A percentile compares a stretch with the other conserved stretches of the same genome.
phyloP scores from a whole-genome alignment of 257 asterid species.

The Primulina tabacum region DNA sequence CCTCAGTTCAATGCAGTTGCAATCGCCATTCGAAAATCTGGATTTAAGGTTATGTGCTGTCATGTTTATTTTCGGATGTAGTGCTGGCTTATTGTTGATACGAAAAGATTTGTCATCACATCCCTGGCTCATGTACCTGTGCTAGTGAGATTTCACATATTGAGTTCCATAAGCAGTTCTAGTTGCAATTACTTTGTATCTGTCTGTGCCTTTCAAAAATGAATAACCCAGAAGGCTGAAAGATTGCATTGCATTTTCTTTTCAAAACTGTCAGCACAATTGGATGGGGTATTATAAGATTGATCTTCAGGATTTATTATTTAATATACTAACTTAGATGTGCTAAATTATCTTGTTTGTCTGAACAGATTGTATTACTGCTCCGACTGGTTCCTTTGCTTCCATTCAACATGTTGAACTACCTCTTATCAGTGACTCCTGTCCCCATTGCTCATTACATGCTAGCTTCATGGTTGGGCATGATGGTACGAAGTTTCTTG shows the following conservation, averaged over 20 bases:
- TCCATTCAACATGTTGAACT: conserved; percentile 95
- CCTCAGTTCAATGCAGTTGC: conserved; percentile 93
- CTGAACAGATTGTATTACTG: conserved; percentile 78
- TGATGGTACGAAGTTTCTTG: conserved; percentile 65
- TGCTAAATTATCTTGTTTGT: conserved; percentile 24
- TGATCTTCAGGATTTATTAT: conserved; percentile 4
- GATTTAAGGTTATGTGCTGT: conserved; percentile 65
- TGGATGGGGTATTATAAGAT: not conserved
- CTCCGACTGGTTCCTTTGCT: conserved; percentile 93
- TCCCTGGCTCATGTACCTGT: not conserved
- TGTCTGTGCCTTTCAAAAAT: not conserved
- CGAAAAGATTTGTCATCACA: no score
- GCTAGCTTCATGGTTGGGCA: conserved; percentile 98
- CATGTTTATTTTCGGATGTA: conserved; percentile 5
- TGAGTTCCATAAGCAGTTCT: not conserved
- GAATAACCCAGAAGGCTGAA: not conserved
- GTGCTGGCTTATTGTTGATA: conserved; percentile 9
- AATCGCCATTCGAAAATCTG: conserved; percentile 74
- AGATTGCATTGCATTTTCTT: not conserved
- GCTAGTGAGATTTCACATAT: not conserved
- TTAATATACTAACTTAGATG: conserved; percentile 8
- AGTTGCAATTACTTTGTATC: no score
- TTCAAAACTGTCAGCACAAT: no score
- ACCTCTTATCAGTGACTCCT: conserved; percentile 92
- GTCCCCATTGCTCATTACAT: conserved; percentile 75